Conservation (phyloP, 2,329 filamentous ascomycete species). For the Diplodia seriata region DNA sequence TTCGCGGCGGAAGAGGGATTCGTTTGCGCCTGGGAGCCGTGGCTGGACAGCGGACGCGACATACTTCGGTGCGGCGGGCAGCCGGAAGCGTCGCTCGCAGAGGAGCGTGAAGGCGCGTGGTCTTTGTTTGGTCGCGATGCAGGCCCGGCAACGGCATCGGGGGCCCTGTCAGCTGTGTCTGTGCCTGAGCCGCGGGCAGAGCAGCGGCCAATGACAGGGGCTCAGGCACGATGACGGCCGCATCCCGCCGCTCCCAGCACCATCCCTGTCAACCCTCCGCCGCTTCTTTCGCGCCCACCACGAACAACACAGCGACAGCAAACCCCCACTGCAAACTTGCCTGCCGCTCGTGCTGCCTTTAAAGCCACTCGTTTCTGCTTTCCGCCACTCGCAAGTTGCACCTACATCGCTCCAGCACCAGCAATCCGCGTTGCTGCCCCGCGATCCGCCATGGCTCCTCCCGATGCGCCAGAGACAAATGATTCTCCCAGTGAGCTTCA, state of each 20-base stretch:
- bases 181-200: slow-evolving; percentile 1
- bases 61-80: slow-evolving; percentile 22
- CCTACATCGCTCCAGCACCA: neutral
- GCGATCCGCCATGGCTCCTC: slow-evolving; percentile 31
- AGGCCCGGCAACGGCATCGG: slow-evolving; percentile 7
- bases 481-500: slow-evolving; percentile 44
- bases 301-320: slow-evolving; percentile 1
- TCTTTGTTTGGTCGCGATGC: slow-evolving; percentile 24
- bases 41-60: slow-evolving; percentile 33
- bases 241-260: slow-evolving; percentile 9
- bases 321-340: neutral
- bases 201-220: slow-evolving; percentile 24
- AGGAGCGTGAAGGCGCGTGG: slow-evolving; percentile 4
- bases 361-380: neutral
- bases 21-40: slow-evolving; percentile 32
- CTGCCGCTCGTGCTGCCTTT: neutral
- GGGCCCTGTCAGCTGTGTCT: neutral
- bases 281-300: neutral
- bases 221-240: slow-evolving; percentile 5
- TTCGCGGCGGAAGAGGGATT: slow-evolving; percentile 31
- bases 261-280: slow-evolving; percentile 14
- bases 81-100: slow-evolving; percentile 15
- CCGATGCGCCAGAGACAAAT: slow-evolving; percentile 52
- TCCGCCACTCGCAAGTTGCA: neutral
- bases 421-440: neutral